Conservation (phyloP, 2,329 filamentous ascomycete genomes). For the Sclerotinia trifoliorum region DNA sequence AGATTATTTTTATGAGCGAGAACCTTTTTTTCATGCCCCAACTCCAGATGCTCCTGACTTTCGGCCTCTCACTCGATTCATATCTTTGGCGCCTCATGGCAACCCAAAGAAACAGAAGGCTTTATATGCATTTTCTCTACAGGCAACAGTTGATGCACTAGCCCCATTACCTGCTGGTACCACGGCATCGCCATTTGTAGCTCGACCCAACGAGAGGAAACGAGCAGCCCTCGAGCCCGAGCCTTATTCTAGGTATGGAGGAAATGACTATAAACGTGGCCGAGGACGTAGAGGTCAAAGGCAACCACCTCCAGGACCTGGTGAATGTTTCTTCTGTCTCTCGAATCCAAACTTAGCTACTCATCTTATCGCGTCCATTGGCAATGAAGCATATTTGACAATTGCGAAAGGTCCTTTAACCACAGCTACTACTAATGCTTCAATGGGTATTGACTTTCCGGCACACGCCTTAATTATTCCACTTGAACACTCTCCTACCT, state of each 20-base stretch:
- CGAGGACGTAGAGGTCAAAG: conserved; percentile 49
- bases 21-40: conserved; percentile 78
- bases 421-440: conserved; percentile 63
- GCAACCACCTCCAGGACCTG: conserved; percentile 64
- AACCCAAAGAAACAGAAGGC: conserved; percentile 77
- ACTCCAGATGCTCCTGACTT: conserved; percentile 52
- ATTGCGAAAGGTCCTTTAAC: conserved; percentile 89
- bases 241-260: conserved; percentile 55
- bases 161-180: conserved; percentile 64
- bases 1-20: conserved; percentile 72
- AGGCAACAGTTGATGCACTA: conserved; percentile 58
- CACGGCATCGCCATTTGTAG: conserved; percentile 71
- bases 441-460: conserved; percentile 69
- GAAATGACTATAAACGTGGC: conserved; percentile 44
- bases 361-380: conserved; percentile 88
- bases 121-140: conserved; percentile 75
- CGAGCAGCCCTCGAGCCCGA: conserved; percentile 46
- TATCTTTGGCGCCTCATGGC: conserved; percentile 78
- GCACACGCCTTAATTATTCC: conserved; percentile 91
- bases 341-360: conserved; percentile 80
- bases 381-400: conserved; percentile 82
- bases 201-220: conserved; percentile 57
- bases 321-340: conserved; percentile 92
- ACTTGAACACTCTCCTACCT: conserved; percentile 74
- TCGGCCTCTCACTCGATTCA: conserved; percentile 76